A percentile compares a stretch with the other conserved stretches of the same genome.
These are phyloP conservation scores for Boletellus ananas DNA, from an alignment of 768 basidiomycete genomes.

Conservation along the genomic window DNA sequence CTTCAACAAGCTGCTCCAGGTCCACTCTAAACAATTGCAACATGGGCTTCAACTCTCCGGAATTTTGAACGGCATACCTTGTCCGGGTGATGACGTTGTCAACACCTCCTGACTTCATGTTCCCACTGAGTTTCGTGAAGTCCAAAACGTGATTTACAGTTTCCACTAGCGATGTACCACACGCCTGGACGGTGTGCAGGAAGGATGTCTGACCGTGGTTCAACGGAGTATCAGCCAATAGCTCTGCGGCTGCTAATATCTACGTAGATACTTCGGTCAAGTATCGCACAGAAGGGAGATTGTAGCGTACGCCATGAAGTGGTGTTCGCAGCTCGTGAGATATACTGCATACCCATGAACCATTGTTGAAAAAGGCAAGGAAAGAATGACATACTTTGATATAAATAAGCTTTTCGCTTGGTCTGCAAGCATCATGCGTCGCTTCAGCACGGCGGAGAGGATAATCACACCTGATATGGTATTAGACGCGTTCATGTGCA, in stretches of 20 bases:
- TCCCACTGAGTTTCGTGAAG: slow-evolving; percentile 92
- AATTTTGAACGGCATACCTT: slow-evolving; percentile 41
- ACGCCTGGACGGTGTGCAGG: slow-evolving; percentile 90
- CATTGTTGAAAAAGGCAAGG: neutral
- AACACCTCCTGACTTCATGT: slow-evolving; percentile 71
- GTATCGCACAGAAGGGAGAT: neutral
- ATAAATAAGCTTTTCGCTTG: slow-evolving; percentile 92
- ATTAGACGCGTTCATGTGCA: slow-evolving; percentile 1
- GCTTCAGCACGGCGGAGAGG: slow-evolving; percentile 86
- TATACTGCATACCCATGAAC: neutral
- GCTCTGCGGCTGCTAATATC: slow-evolving; percentile 89
- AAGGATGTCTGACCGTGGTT: slow-evolving; percentile 81
- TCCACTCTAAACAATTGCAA: slow-evolving; percentile 48
- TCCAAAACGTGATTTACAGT: slow-evolving; percentile 97
- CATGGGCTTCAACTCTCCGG: neutral
- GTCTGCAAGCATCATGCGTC: slow-evolving; percentile 90
- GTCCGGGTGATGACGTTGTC: slow-evolving; percentile 70
- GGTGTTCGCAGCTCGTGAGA: slow-evolving; percentile 76
- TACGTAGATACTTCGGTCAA: slow-evolving; percentile 23
- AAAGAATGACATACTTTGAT: slow-evolving; percentile 59
- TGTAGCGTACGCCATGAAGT: slow-evolving; percentile 69
- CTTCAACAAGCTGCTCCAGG: slow-evolving; percentile 78
- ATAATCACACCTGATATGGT: slow-evolving; percentile 72
- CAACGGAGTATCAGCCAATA: slow-evolving; percentile 81
- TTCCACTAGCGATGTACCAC: slow-evolving; percentile 93